Evolutionary conservation across 768 basidiomycete genomes (phyloP).

Genomic region (Leccinum incarnatum): DNA sequence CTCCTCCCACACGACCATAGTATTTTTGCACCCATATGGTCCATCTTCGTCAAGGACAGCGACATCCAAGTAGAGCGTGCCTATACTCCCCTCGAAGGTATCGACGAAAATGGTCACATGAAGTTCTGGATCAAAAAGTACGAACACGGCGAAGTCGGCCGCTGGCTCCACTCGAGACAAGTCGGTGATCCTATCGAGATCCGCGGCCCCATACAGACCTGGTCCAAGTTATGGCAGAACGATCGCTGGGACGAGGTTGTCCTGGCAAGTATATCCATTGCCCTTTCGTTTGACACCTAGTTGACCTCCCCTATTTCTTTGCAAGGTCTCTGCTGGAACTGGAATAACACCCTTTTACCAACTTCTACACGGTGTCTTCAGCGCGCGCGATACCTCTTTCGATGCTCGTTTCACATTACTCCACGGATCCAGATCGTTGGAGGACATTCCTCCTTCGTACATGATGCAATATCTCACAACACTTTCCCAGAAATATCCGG

Average conservation of each 20-base stretch:
- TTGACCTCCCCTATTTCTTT: not conserved
- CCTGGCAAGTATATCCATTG: constrained; percentile 47
- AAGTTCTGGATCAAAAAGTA: constrained; percentile 82
- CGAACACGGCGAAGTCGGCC: constrained; percentile 72
- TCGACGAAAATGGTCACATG: constrained; percentile 65
- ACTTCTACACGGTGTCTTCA: constrained; percentile 57
- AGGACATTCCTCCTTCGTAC: constrained; percentile 65
- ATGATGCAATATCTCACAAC: constrained; percentile 53
- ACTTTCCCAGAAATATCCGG: constrained; percentile 50
- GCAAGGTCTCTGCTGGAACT: constrained; percentile 85
- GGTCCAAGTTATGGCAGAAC: constrained; percentile 45
- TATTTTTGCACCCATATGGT: constrained; percentile 55
- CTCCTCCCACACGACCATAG: constrained; percentile 29
- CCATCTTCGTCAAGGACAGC: constrained; percentile 79
- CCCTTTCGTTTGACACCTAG: not conserved
- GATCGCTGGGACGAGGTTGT: constrained; percentile 75
- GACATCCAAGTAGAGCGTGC: constrained; percentile 87
- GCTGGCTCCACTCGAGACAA: constrained; percentile 74
- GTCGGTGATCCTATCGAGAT: constrained; percentile 70
- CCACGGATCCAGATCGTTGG: constrained; percentile 61
- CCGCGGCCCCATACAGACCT: constrained; percentile 72
- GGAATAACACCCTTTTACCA: constrained; percentile 87
- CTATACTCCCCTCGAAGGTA: constrained; percentile 76
- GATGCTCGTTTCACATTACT: constrained; percentile 67
- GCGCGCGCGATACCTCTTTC: constrained; percentile 19